A percentile compares a stretch with the other conserved stretches of the same genome.
phyloP scores from a whole-genome alignment of 331 rosid species.

The Telfairia occidentalis region DNA sequence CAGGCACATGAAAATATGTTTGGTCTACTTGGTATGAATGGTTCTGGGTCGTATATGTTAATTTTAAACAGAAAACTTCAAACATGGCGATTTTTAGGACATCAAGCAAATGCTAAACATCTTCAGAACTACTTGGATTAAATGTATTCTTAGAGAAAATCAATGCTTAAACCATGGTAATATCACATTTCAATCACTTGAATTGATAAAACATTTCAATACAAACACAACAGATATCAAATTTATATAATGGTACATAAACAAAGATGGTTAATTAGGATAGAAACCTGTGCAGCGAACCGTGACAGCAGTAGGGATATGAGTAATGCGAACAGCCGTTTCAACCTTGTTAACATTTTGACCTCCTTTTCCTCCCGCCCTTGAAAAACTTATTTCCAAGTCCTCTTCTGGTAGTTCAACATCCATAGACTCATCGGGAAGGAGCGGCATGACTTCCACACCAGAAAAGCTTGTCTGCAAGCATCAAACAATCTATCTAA shows the following conservation, averaged over 20 bases:
- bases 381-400: slow-evolving; percentile 69
- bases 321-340: slow-evolving; percentile 94
- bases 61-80: not conserved
- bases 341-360: slow-evolving; percentile 96
- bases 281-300: slow-evolving; percentile 82
- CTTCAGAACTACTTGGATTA: not conserved
- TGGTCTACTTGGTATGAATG: not conserved
- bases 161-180: not conserved
- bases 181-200: not conserved
- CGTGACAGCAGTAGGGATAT: slow-evolving; percentile 85
- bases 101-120: not conserved
- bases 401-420: slow-evolving; percentile 95
- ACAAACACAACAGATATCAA: not conserved
- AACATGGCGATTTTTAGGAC: not conserved
- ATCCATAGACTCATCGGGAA: slow-evolving; percentile 72
- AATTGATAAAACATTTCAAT: too few species aligned
- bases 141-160: not conserved
- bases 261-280: not conserved
- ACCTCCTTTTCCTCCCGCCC: slow-evolving; percentile 98
- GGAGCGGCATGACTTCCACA: slow-evolving; percentile 92
- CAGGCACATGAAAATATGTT: not conserved
- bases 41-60: not conserved
- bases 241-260: not conserved
- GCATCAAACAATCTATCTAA: not conserved
- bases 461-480: slow-evolving; percentile 92